Evolutionary conservation across 2,329 filamentous ascomycete genomes (phyloP).

Genomic region (Geosmithia morbida): DNA sequence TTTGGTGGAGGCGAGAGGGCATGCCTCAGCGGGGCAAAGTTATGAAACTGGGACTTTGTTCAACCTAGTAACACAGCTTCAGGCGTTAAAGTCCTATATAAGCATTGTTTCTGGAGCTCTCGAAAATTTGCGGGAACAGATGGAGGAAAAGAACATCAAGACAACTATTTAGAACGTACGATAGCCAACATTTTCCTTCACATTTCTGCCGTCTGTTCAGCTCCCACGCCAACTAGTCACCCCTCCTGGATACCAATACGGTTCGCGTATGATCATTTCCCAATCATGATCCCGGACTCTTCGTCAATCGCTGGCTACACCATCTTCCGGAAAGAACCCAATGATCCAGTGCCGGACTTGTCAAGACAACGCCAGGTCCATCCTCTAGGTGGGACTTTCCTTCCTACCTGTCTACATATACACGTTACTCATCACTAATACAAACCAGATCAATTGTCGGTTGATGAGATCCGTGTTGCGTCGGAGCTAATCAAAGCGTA

Average conservation of each 20-base stretch:
- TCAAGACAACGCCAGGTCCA: slow-evolving; percentile 16
- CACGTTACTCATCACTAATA: neutral
- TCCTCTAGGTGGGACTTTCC: slow-evolving; percentile 12
- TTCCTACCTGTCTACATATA: neutral
- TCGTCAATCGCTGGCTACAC: slow-evolving; percentile 28
- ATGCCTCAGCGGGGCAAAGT: neutral
- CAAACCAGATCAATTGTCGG: slow-evolving; percentile 31
- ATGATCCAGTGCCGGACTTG: slow-evolving; percentile 18
- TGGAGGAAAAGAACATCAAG: neutral
- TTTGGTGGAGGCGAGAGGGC: neutral
- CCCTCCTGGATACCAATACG: neutral
- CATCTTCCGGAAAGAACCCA: slow-evolving; percentile 26
- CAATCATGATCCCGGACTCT: slow-evolving; percentile 27
- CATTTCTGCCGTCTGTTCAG: neutral
- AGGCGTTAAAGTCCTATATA: neutral
- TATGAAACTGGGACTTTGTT: neutral
- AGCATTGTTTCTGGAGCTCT: neutral
- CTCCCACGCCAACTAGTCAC: neutral
- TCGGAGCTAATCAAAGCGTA: slow-evolving; percentile 30
- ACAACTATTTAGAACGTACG: neutral
- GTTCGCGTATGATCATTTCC: slow-evolving; percentile 4
- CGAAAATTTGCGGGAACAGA: neutral
- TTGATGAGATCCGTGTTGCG: slow-evolving; percentile 37
- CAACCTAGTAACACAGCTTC: neutral
- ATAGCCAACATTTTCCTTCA: neutral